Base-by-base conservation (phyloP, 192 early-diverging fungal genomes). In the Linnemannia exigua region DNA sequence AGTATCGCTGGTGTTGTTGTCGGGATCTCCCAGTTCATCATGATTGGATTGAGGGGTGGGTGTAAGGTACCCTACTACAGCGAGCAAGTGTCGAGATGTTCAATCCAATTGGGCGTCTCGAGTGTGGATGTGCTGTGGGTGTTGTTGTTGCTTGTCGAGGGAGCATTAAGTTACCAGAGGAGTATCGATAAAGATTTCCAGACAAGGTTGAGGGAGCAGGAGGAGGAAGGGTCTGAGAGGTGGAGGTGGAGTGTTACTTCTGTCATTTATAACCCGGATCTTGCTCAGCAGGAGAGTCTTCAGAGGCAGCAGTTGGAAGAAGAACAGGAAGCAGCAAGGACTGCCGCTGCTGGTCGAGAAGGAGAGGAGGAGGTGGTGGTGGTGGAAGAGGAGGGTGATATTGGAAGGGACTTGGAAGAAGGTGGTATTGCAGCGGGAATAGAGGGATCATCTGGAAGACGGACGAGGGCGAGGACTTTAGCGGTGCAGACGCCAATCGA, bases 231-330 rank as follows among this genome's bases (percentile, higher is more conserved):
- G 8, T 20, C 31, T 7, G 25, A 52, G 47, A 25, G 58, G 58
- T 63, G 58, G 58, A 63, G 58, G 28, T 63, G 58, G 58, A 31
- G 28, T 28, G 72, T 22, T 15, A 47, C 22, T 44, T 67, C 72
- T 14, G 51, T 81, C 3, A 50, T 25, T 5, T 81, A 81, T 51
- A 73, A 81, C 15, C 79, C 79, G 33, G 79, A 81, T 44, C 25
- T 81, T 22, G 74, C 78, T 9, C 41, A 44, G 41, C 41, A 63
- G 28, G 25, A 28, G 58, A 5, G 51, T 70, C 50, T 75, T 70
- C 25, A 71, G 66, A 9, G 66, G 36, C 51, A 74, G 28, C 33
- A 58, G 19, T 25, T 28, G 15, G 38, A 44, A 20, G 38, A 71
- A 4, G 37, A 36, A n/a, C 20, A 25, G 44, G 44, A 69, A 41